These are phyloP conservation scores for Trichoderma endophyticum DNA, from an alignment of 2,329 filamentous ascomycete species.

Conservation along the genomic window DNA sequence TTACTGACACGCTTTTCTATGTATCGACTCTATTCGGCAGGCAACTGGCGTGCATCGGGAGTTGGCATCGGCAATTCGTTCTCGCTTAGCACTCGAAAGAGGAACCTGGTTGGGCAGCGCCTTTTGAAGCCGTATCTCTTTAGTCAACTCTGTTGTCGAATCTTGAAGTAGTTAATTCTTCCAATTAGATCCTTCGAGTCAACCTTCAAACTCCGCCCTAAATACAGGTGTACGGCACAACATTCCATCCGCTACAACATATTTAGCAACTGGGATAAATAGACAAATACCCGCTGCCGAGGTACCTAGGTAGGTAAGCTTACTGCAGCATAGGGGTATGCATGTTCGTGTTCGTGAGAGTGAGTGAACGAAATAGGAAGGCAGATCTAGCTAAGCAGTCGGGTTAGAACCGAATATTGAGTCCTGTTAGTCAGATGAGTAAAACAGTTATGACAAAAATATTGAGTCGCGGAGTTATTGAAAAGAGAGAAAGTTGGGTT, in stretches of 20 bases:
- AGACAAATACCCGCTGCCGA: not conserved
- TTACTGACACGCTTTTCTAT: not conserved
- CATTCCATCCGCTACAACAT: not conserved
- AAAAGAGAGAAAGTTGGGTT: not conserved
- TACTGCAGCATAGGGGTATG: conserved; percentile 1
- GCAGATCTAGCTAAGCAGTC: not conserved
- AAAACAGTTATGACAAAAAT: not conserved
- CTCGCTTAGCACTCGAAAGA: not conserved
- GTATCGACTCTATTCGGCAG: not conserved
- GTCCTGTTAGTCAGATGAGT: not conserved
- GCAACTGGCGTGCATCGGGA: not conserved
- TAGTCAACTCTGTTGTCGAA: not conserved
- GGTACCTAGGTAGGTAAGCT: not conserved
- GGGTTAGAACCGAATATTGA: not conserved
- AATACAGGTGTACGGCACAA: not conserved
- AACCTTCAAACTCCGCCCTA: not conserved
- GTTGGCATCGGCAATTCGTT: not conserved
- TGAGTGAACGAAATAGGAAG: not conserved
- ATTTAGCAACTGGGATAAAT: not conserved
- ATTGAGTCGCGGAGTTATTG: not conserved
- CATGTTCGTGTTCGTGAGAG: not conserved
- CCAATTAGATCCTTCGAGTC: not conserved
- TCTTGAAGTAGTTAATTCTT: not conserved
- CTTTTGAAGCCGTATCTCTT: not conserved
- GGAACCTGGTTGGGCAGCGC: no score